Evolutionary conservation across 176 grass and related monocot genomes (phyloP).

Genomic region (Guadua angustifolia): DNA sequence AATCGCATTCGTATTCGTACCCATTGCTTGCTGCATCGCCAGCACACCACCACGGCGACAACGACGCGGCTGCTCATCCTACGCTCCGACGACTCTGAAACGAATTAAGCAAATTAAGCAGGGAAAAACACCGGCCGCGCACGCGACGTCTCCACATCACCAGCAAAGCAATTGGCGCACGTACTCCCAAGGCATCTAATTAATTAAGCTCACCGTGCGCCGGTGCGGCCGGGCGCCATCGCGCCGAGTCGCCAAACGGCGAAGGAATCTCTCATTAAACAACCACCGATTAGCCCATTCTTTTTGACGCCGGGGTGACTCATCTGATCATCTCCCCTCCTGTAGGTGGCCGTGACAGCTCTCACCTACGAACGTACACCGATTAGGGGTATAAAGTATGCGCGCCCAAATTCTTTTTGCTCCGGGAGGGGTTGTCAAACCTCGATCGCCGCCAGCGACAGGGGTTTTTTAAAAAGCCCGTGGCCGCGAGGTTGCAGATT

Average conservation of each 20-base stretch:
- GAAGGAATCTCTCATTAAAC: conserved; percentile 46
- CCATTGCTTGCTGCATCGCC: conserved; percentile 10
- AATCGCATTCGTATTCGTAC: not conserved
- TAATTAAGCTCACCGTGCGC: conserved; percentile 8
- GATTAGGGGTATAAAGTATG: not conserved
- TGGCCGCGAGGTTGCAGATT: conserved; percentile 35
- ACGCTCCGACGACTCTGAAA: not conserved
- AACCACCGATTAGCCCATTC: conserved; percentile 12
- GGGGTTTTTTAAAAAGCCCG: not conserved
- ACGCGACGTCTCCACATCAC: conserved; percentile 45
- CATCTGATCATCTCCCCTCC: not conserved
- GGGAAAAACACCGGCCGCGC: conserved; percentile 1
- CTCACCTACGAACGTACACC: not conserved
- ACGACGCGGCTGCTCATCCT: not conserved
- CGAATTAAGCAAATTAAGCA: not conserved
- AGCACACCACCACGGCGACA: not conserved
- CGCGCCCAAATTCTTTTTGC: conserved; percentile 7
- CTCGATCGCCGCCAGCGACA: conserved; percentile 27
- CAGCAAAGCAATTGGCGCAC: not conserved
- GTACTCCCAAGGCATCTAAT: conserved; percentile 23
- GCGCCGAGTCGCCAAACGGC: not conserved
- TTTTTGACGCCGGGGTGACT: conserved; percentile 9
- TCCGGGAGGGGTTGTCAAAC: not conserved
- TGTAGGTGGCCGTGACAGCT: conserved; percentile 47
- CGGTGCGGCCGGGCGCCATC: not conserved